Evolutionary conservation across 1,139 yeast species (phyloP), one percentile per base, ranked within the genome.

Genomic region (Blastobotrys elegans): DNA sequence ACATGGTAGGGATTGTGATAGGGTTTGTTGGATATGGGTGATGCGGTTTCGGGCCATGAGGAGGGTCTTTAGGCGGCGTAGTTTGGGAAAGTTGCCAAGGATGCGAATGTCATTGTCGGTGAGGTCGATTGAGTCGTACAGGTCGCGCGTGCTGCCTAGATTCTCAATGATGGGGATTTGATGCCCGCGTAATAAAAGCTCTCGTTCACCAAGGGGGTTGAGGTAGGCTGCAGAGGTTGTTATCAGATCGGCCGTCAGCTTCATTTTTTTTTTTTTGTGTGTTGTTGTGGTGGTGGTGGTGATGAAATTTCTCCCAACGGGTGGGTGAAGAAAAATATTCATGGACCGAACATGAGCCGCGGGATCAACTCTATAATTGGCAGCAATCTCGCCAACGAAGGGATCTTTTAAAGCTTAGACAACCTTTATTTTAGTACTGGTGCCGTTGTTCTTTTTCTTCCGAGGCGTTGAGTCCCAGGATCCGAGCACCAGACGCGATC

Each of bases 41-140:
- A 84, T 76, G 53, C 77, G 70, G 60, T 87, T 86, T 51, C 74
- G 73, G 0, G 83, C 79, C 13, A 80, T 57, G n/a, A 85, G 66
- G 2, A 87, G 57, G 0, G 76, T 71, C 44, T 71, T 71, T 20
- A 82, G 62, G 32, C 75, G 71, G 8, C 55, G 45, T 41, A 80
- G 62, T 11, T 56, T 53, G 0, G 88, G 86, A 17, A 83, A 65
- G 47, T 74, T 73, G 6, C 76, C 73, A 14, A 87, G 60, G 14
- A 72, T 74, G 2, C 75, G 66, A 17, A 86, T 65, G 33, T 76
- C 81, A 63, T 87, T 87, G 60, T 81, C 79, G 4, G 87, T 75
- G 36, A 86, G 64, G 62, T 87, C 95, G 6, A 86, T 68, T 18
- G 78, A 76, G 48, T 76, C 79, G 55, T 72, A 67, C 7, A 55